Percentiles rank a stretch among this genome's conserved stretches.
Evolutionary conservation across 2,329 filamentous ascomycete genomes (phyloP).

Genomic region (Trichoderma koningii): DNA sequence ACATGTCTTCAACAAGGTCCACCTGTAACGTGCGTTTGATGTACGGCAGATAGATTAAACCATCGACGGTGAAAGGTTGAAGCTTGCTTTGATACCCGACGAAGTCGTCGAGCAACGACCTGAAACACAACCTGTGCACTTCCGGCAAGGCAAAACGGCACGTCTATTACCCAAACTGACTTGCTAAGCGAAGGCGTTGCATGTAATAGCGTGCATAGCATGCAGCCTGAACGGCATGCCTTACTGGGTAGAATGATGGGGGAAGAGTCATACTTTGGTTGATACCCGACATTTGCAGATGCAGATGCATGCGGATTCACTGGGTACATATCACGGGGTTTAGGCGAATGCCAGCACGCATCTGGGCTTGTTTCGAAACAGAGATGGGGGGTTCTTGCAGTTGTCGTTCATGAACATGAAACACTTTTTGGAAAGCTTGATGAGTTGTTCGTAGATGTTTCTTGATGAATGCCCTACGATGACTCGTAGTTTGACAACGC

Average conservation of each 20-base stretch:
- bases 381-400: neutral
- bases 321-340: neutral
- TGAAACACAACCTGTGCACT: neutral
- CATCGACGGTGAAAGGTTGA: neutral
- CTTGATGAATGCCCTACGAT: neutral
- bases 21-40: neutral
- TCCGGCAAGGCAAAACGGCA: no score
- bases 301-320: no score
- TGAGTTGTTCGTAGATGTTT: no score
- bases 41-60: conserved; percentile 19
- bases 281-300: no score
- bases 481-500: neutral
- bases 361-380: conserved; percentile 19
- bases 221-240: neutral
- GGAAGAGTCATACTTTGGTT: conserved; percentile 8
- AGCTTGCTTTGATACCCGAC: conserved; percentile 13
- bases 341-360: neutral
- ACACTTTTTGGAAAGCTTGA: neutral
- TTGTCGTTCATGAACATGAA: neutral
- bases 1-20: neutral
- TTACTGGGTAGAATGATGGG: neutral
- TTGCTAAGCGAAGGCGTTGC: conserved; percentile 1
- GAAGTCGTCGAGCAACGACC: neutral
- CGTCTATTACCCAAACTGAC: no score
- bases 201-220: neutral